Base-by-base conservation (phyloP, 257 asterid species). In the Ilex asprella region DNA sequence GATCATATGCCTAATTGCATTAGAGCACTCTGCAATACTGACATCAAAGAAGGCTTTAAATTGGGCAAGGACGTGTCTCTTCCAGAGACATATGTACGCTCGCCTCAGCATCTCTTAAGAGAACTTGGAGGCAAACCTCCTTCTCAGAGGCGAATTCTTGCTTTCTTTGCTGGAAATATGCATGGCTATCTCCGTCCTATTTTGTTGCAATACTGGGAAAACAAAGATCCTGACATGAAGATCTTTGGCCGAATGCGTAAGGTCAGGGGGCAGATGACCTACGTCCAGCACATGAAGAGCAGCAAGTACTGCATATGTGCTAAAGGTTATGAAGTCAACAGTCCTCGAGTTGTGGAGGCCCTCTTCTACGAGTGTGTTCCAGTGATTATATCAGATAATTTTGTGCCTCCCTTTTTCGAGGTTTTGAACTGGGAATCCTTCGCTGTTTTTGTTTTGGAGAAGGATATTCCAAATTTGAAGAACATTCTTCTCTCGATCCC, bases 281-380 rank as follows among this genome's bases (percentile, higher is more conserved):
- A 92, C 50, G 82, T 70, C 2, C 80, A 83, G 75, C 76, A 86
- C 81, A 92, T 92, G 99, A 87, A 89, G 85, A 85, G 84, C 72
- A 89, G 96, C 85, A 92, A 83, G 74, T 92, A 82, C 77, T 92
- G 99, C 82, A 79, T 92, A 49, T 89, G 99, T 21, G 89, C 96
- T 21, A 79, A 71, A 62, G 99, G 99, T 7, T 86, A 59, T 39
- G 97, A 92, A 65, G 97, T 89, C 30, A 86, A 92, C 60, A 92
- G 96, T 63, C 99, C 99, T 5, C 77, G 99, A 35, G 94, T 92
- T n/a, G 97, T 92, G 66, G 99, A 92, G 77, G 96, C 99, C 49
- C 85, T 92, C 43, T 82, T 85, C 79, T 92, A 79, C 29, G 96
- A 89, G 81, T 92, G 99, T 31, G 89, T 92, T 0, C 99, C 97